phyloP scores from a whole-genome alignment of 768 basidiomycete genomes.

The Naganishia vishniacii region DNA sequence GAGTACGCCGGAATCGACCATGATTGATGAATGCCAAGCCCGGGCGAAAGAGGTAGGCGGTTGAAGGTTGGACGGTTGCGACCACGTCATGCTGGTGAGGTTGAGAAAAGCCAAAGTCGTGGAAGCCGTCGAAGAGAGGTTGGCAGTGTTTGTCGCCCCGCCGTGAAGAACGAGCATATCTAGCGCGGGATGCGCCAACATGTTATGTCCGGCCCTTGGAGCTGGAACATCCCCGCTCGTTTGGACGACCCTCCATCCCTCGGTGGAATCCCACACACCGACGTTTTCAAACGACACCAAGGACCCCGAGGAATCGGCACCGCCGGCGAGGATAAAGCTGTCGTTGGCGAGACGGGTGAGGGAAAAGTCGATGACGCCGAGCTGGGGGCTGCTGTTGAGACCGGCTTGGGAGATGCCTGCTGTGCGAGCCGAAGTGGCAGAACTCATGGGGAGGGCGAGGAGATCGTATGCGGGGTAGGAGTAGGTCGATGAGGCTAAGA shows the following conservation, averaged over 20 bases:
- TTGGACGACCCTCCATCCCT: constrained; percentile 38
- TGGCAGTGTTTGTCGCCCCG: constrained; percentile 31
- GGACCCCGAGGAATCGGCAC: constrained; percentile 38
- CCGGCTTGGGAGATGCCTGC: constrained; percentile 32
- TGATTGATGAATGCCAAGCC: constrained; percentile 43
- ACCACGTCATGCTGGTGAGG: constrained; percentile 44
- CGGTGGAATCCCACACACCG: constrained; percentile 33
- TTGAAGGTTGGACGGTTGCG: constrained; percentile 43
- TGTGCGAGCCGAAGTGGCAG: constrained; percentile 31
- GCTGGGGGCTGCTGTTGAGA: constrained; percentile 29
- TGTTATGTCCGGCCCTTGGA: constrained; percentile 40
- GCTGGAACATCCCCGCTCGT: constrained; percentile 41
- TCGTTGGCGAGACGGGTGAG: constrained; percentile 32
- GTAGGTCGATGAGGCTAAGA: constrained; percentile 35
- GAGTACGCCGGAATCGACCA: constrained; percentile 46
- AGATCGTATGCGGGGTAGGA: constrained; percentile 42
- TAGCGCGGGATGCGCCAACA: constrained; percentile 43
- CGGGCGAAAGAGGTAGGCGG: constrained; percentile 40
- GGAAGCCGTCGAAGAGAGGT: constrained; percentile 30
- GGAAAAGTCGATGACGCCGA: constrained; percentile 43
- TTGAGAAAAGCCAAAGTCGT: constrained; percentile 42
- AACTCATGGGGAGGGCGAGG: constrained; percentile 37
- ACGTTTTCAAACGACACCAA: constrained; percentile 37
- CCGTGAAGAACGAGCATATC: constrained; percentile 43
- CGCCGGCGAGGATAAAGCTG: constrained; percentile 39